These are phyloP conservation scores for Iodosphaeria phyllophila DNA, from an alignment of 2,329 filamentous ascomycete genomes.

Conservation along the genomic window DNA sequence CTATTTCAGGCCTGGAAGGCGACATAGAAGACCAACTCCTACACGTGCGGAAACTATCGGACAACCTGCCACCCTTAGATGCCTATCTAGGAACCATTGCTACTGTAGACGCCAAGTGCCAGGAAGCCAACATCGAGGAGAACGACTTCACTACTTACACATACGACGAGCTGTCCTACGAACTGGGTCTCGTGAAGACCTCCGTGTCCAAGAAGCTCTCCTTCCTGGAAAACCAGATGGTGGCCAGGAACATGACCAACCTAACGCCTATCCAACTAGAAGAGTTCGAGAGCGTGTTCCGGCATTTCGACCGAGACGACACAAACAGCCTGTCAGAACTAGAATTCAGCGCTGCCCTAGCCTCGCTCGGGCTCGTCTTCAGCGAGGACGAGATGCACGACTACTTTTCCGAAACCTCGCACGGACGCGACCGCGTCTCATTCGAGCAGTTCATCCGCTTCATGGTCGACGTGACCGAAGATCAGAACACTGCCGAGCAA, in stretches of 20 bases:
- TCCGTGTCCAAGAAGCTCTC: constrained; percentile 91
- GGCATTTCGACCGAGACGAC: constrained; percentile 89
- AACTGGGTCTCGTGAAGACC: constrained; percentile 76
- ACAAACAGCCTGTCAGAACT: constrained; percentile 82
- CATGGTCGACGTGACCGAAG: constrained; percentile 98
- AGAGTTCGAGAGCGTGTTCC: constrained; percentile 95
- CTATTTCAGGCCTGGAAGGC: constrained; percentile 91
- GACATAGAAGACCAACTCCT: constrained; percentile 88
- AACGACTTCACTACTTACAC: constrained; percentile 99
- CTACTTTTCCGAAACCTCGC: constrained; percentile 76
- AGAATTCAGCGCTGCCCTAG: constrained; percentile 88
- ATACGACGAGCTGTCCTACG: constrained; percentile 89
- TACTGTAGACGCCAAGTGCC: constrained; percentile 70
- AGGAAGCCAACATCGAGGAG: constrained; percentile 95
- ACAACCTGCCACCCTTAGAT: constrained; percentile 76
- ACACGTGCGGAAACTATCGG: constrained; percentile 70
- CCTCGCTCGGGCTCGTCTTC: constrained; percentile 88
- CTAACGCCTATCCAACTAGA: constrained; percentile 94
- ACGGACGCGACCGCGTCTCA: constrained; percentile 60
- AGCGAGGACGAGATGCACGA: constrained; percentile 97
- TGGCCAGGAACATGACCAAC: constrained; percentile 96
- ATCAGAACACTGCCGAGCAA: constrained; percentile 96
- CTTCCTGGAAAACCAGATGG: constrained; percentile 96
- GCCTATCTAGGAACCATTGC: constrained; percentile 79
- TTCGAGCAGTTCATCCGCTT: constrained; percentile 99